Evolutionary conservation across 768 basidiomycete genomes (phyloP), one percentile per base, ranked within the genome.

Genomic region (Naganishia vaughanmartiniae): DNA sequence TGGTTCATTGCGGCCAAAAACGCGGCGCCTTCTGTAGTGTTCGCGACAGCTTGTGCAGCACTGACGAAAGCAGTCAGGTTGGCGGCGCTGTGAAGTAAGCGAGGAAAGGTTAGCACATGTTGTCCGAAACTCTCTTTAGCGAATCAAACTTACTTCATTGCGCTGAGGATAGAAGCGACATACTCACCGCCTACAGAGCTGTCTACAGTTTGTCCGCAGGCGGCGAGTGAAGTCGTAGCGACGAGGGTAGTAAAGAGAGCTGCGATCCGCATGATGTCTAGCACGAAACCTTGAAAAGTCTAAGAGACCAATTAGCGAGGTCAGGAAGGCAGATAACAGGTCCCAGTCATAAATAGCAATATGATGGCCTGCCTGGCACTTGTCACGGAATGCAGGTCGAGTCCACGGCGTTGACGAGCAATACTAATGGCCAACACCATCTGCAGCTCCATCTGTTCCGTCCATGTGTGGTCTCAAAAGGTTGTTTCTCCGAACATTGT

Each of bases 1-100:
- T 42, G 42, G 42, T 42, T 42, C 15, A 83, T 79, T 67, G 83
- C 73, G 7, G 74, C 55, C 45, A 88, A 79, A n/a, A 88, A 76
- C 21, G 75, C 72, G 68, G 82, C 78, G 6, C 87, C 89, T 9
- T 71, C 75, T 17, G 78, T 63, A 19, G 85, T 86, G 31, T 79
- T 73, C 57, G 86, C 86, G 76, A 88, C 77, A 53, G 76, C 77
- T 21, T 76, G 68, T 4, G 85, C 80, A 42, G 82, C 77, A 34
- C 74, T 74, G n/a, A 84, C 84, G 51, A 89, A 77, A 17, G 36
- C 28, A n/a, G 72, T 74, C 28, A 74, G 55, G 63, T 72, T 71
- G 71, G 73, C 73, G 15, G 66, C 69, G 45, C 75, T 75, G 70
- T 19, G 10, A 36, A 4, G 11, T 21, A 15, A 48, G 54, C 2